Evolutionary conservation across 441 rosid species (phyloP), one percentile per base, ranked within the genome.

Genomic region (Aquilaria agallochum): DNA sequence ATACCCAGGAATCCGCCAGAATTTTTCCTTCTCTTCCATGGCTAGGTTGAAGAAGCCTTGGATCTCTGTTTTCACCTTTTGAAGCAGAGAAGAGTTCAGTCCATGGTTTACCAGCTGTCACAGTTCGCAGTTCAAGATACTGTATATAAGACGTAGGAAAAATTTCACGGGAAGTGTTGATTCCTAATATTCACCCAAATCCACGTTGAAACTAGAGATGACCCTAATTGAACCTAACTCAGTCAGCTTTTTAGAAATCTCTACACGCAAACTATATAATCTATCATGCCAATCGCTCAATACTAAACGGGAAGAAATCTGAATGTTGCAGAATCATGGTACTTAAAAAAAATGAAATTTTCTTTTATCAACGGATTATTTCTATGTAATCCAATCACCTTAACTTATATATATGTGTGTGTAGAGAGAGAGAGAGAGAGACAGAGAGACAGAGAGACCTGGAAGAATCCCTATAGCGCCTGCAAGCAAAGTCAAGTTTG

Each of bases 391-490:
- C 20, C 20, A 0, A 20, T 20, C 20, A 20, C 20, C 20, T 20
- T 20, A 20, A 20, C 20, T 20, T 20, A 20, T 20, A 20, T 20
- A 1, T 20, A 20, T 20, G 20, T 20, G 20, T 20, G 20, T 20
- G 20, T 20, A 1, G 20, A 20, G 20, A 20, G 20, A 20, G 20
- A 20, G 20, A 20, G 20, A 20, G 20, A 20, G 47, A 56, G 59
- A 11, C n/a, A 49, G 10, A 20, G 9, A 9, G 12, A 61, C 44
- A 15, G 20, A 20, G 33, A 78, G 83, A 76, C 81, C 80, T 79
- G 83, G 49, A 84, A 81, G 68, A 84, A 84, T 42, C 85, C 83
- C 84, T 87, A 85, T 9, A 20, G 20, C 77, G 65, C 65, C 60
- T 71, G 68, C 84, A 77, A 62, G 89, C 85, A 48, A 33, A 50